Conservation (phyloP, 495 filamentous ascomycete genomes). For the Geopyxis carbonaria region DNA sequence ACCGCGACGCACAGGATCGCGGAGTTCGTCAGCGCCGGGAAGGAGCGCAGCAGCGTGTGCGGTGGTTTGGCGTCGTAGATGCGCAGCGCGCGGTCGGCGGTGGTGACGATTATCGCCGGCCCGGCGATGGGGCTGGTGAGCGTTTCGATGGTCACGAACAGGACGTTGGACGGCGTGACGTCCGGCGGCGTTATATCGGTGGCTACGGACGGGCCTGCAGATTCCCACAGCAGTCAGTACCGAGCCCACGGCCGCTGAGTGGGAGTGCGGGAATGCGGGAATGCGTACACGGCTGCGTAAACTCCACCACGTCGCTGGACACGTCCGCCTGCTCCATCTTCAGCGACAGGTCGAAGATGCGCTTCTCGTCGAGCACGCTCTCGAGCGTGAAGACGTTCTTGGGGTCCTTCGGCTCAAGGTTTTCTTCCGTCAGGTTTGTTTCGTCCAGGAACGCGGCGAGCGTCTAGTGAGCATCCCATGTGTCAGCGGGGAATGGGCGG, state of each 20-base stretch:
- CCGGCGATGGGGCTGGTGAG: conserved; percentile 6
- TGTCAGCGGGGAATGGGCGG: conserved; percentile 4
- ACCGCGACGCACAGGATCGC: conserved; percentile 24
- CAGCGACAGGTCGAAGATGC: conserved; percentile 39
- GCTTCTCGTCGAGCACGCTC: conserved; percentile 47
- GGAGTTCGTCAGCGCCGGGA: conserved; percentile 15
- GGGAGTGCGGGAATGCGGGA: neutral
- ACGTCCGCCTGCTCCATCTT: conserved; percentile 39
- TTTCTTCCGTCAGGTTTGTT: conserved; percentile 36
- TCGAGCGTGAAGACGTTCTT: conserved; percentile 43
- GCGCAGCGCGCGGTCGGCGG: conserved; percentile 29
- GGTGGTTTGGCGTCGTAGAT: conserved; percentile 13
- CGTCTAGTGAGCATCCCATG: conserved; percentile 27
- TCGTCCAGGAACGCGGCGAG: conserved; percentile 43
- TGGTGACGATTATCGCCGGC: conserved; percentile 33
- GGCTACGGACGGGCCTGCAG: conserved; percentile 13
- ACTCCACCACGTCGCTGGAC: conserved; percentile 28
- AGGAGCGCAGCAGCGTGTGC: conserved; percentile 11
- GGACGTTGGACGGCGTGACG: conserved; percentile 16
- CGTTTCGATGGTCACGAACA: conserved; percentile 14
- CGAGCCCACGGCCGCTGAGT: no score
- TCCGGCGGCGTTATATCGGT: conserved; percentile 8
- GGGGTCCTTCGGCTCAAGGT: conserved; percentile 21
- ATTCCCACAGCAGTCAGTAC: neutral
- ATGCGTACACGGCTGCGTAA: conserved; percentile 35